Evolutionary conservation across 257 asterid genomes (phyloP).

Genomic region (Echites panduratus): DNA sequence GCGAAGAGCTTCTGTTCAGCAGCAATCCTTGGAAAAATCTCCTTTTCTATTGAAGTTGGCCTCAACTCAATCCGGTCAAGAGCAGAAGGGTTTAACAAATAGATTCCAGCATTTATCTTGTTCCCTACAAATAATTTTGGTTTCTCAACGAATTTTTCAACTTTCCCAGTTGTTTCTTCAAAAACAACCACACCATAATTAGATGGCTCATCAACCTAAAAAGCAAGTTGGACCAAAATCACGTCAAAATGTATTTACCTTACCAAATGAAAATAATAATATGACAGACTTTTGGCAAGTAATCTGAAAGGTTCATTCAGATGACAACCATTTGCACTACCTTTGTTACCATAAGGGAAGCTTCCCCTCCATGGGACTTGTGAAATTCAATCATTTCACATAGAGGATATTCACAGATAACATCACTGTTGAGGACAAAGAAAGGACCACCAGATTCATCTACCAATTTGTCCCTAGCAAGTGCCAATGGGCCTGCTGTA

Average conservation of each 20-base stretch:
- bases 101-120: constrained; percentile 80
- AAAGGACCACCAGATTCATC: constrained; percentile 69
- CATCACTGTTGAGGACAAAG: constrained; percentile 84
- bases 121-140: constrained; percentile 69
- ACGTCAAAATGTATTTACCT: not conserved
- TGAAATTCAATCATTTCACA: constrained; percentile 71
- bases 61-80: constrained; percentile 57
- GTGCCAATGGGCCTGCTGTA: constrained; percentile 92
- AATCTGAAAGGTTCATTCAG: not conserved
- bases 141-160: constrained; percentile 74
- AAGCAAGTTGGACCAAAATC: not conserved
- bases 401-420: constrained; percentile 71
- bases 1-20: constrained; percentile 50
- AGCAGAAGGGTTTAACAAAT: constrained; percentile 58
- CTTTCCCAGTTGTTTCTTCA: constrained; percentile 63
- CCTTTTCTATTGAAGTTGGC: constrained; percentile 81
- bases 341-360: constrained; percentile 77
- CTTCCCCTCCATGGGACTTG: constrained; percentile 78
- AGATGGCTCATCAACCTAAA: constrained; percentile 73
- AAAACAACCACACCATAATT: constrained; percentile 68
- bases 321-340: constrained; percentile 3
- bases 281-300: not conserved
- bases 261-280: not conserved
- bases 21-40: constrained; percentile 63
- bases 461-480: constrained; percentile 66